phyloP scores from a whole-genome alignment of 108 stramenopile genomes.

The Nannochloropsis salina region DNA sequence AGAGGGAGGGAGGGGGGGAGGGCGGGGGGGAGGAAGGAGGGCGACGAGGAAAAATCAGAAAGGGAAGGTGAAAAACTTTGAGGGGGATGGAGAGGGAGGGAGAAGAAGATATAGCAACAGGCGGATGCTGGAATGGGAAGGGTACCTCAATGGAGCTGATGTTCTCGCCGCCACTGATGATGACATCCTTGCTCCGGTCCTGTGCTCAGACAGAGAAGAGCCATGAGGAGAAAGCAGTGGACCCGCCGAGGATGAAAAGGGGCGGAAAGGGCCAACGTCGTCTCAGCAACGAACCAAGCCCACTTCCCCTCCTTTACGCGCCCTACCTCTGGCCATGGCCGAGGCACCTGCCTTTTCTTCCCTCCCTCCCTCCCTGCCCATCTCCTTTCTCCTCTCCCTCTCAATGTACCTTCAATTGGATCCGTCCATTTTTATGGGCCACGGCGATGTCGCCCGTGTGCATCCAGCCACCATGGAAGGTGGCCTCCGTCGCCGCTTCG shows the following conservation, averaged over 20 bases:
- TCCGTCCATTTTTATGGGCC: slow-evolving; percentile 37
- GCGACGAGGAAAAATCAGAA: background rate
- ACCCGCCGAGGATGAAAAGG: too few relatives aligned
- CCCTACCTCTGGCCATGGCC: too few relatives aligned
- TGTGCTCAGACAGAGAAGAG: background rate
- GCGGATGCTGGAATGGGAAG: too few relatives aligned
- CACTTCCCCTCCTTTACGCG: too few relatives aligned
- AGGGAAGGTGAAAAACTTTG: too few relatives aligned
- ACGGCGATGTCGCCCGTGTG: slow-evolving; percentile 49
- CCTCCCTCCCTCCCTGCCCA: background rate
- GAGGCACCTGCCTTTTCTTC: too few relatives aligned
- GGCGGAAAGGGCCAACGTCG: too few relatives aligned
- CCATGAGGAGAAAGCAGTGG: background rate
- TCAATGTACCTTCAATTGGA: slow-evolving; percentile 29
- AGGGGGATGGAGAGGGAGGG: background rate
- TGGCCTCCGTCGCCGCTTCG: slow-evolving; percentile 32
- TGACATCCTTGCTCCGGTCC: slow-evolving; percentile 48
- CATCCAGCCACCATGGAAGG: slow-evolving; percentile 45
- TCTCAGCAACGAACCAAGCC: too few relatives aligned
- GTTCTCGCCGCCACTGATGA: slow-evolving; percentile 54
- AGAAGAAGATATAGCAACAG: background rate
- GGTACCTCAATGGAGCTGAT: slow-evolving; percentile 45
- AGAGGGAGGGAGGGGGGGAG: background rate
- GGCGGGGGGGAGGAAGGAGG: background rate
- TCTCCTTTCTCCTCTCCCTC: background rate